Conservation (phyloP, 2,329 filamentous ascomycete species). For the Pyrenochaeta sp. region DNA sequence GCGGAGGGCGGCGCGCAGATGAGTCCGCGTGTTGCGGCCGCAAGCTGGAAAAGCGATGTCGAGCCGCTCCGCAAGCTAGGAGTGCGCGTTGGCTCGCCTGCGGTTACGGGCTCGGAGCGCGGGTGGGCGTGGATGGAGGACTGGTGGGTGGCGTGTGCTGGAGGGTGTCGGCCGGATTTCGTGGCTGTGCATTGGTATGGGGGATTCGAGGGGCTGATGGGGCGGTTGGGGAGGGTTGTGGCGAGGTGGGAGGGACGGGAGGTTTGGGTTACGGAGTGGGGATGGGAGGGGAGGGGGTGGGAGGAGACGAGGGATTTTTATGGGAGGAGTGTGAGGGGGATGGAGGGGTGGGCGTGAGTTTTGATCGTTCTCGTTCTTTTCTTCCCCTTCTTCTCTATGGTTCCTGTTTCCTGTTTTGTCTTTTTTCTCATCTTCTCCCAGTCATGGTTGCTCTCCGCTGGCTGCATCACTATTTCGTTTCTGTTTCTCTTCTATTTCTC, state of each 20-base stretch:
- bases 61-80: constrained; percentile 70
- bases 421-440: too few species aligned
- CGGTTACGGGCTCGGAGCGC: constrained; percentile 67
- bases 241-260: constrained; percentile 58
- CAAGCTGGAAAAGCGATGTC: constrained; percentile 74
- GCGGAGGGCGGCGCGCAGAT: too few species aligned
- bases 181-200: constrained; percentile 65
- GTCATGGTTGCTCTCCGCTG: too few species aligned
- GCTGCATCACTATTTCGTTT: too few species aligned
- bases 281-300: constrained; percentile 64
- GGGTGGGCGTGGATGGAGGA: constrained; percentile 72
- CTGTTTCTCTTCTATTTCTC: too few species aligned
- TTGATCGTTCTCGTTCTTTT: too few species aligned
- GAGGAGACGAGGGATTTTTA: constrained; percentile 69
- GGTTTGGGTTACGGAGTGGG: constrained; percentile 84
- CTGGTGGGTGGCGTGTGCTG: constrained; percentile 67
- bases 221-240: constrained; percentile 68
- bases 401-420: background rate
- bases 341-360: constrained; percentile 66
- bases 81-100: constrained; percentile 73
- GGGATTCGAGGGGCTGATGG: constrained; percentile 71
- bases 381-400: background rate
- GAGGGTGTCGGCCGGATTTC: constrained; percentile 58
- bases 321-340: constrained; percentile 70
- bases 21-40: constrained; percentile 71